Evolutionary conservation across 768 basidiomycete species (phyloP).

Genomic region (Wakefieldia striispora): DNA sequence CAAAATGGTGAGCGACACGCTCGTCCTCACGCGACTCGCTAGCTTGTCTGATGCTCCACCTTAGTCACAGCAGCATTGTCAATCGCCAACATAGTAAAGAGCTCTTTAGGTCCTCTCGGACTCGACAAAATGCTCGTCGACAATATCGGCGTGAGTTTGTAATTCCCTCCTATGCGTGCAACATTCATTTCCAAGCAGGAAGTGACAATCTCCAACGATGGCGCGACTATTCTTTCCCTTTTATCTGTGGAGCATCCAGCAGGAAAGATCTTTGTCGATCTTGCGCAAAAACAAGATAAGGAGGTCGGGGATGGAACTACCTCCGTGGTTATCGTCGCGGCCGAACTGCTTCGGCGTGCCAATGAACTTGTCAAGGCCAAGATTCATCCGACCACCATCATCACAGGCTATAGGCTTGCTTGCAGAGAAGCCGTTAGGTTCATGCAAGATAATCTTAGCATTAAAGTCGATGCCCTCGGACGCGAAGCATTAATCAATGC

Average conservation of each 20-base stretch:
- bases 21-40: not conserved
- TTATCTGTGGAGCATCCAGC: slow-evolving; percentile 96
- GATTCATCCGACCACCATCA: slow-evolving; percentile 99
- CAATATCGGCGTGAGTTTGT: slow-evolving; percentile 81
- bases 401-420: slow-evolving; percentile 95
- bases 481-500: slow-evolving; percentile 91
- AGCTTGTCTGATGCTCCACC: not conserved
- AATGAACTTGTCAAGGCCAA: slow-evolving; percentile 98
- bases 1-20: slow-evolving; percentile 74
- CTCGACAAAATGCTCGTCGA: slow-evolving; percentile 98
- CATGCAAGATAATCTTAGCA: slow-evolving; percentile 95
- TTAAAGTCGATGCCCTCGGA: slow-evolving; percentile 91
- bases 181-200: slow-evolving; percentile 53
- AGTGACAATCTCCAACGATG: slow-evolving; percentile 99
- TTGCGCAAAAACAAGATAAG: slow-evolving; percentile 98
- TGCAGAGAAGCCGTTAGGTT: slow-evolving; percentile 97
- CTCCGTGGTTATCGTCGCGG: slow-evolving; percentile 95
- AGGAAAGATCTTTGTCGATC: slow-evolving; percentile 95
- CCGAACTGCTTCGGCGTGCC: slow-evolving; percentile 93
- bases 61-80: slow-evolving; percentile 92
- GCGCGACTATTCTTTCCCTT: slow-evolving; percentile 95
- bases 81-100: slow-evolving; percentile 97
- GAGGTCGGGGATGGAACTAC: slow-evolving; percentile 99
- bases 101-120: slow-evolving; percentile 91
- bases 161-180: not conserved